These are phyloP conservation scores for Trypethelium eluteriae DNA, from an alignment of 495 filamentous ascomycete species.

Conservation along the genomic window DNA sequence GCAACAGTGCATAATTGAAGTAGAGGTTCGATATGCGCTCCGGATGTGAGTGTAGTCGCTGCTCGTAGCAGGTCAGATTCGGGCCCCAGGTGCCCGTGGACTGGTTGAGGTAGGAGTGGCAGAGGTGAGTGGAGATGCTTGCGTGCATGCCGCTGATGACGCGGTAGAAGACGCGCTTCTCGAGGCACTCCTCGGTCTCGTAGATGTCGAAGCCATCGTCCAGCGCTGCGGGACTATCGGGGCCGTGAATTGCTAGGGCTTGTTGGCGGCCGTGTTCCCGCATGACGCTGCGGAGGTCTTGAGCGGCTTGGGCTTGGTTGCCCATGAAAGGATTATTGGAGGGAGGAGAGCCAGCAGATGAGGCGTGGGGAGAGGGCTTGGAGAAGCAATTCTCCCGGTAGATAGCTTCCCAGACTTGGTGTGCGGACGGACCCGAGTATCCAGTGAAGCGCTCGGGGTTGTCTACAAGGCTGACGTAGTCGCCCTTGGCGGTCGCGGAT, in stretches of 20 bases:
- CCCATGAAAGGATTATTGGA: conserved; percentile 20
- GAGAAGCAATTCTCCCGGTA: conserved; percentile 97
- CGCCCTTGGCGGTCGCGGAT: conserved; percentile 73
- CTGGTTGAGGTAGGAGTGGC: conserved; percentile 94
- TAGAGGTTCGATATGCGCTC: conserved; percentile 95
- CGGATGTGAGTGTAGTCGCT: conserved; percentile 70
- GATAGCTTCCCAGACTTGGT: conserved; percentile 91
- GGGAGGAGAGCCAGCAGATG: conserved; percentile 25
- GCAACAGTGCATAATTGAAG: conserved; percentile 93
- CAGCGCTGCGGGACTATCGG: conserved; percentile 34
- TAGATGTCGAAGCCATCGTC: conserved; percentile 8
- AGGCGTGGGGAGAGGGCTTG: conserved; percentile 41
- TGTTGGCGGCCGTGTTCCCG: conserved; percentile 62
- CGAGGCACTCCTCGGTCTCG: conserved; percentile 80
- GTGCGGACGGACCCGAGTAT: conserved; percentile 72
- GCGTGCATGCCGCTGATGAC: conserved; percentile 96
- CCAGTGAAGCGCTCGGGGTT: conserved; percentile 96
- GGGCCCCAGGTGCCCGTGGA: conserved; percentile 90
- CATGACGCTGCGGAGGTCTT: conserved; percentile 76
- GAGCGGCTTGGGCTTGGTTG: conserved; percentile 54
- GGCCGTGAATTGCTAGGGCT: conserved; percentile 35
- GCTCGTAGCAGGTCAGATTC: conserved; percentile 82
- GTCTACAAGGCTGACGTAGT: conserved; percentile 88
- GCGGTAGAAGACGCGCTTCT: conserved; percentile 95
- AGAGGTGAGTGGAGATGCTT: conserved; percentile 90